phyloP scores from a whole-genome alignment of 371 early-diverging fungal genomes.

The Fennellomyces sp. region DNA sequence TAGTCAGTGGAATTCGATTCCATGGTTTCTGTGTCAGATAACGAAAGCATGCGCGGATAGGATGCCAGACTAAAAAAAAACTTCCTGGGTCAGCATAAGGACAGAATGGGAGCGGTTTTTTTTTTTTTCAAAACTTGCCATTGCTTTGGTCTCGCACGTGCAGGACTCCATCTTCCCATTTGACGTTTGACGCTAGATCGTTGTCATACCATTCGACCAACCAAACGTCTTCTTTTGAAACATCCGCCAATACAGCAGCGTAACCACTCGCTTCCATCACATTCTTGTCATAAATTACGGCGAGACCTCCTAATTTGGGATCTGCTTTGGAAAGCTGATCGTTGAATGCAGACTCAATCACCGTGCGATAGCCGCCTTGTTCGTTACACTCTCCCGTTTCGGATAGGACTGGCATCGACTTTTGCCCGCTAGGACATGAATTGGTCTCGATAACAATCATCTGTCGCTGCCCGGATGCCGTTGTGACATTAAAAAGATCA shows the following conservation, averaged over 20 bases:
- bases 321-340: slow-evolving; percentile 75
- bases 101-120: slow-evolving; percentile 1
- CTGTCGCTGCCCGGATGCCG: slow-evolving; percentile 83
- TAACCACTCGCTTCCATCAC: slow-evolving; percentile 92
- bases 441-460: slow-evolving; percentile 97
- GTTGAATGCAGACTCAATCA: slow-evolving; percentile 78
- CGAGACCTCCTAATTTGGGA: slow-evolving; percentile 76
- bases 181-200: slow-evolving; percentile 82
- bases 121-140: slow-evolving; percentile 33
- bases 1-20: slow-evolving; percentile 86
- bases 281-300: slow-evolving; percentile 92
- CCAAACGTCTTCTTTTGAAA: slow-evolving; percentile 85
- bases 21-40: slow-evolving; percentile 94
- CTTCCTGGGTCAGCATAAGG: neutral
- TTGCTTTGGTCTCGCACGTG: slow-evolving; percentile 71
- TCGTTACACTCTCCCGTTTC: slow-evolving; percentile 78
- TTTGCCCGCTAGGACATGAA: slow-evolving; percentile 95
- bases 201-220: slow-evolving; percentile 79
- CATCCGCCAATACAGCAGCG: slow-evolving; percentile 87
- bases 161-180: slow-evolving; percentile 83
- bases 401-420: slow-evolving; percentile 90
- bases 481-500: slow-evolving; percentile 92
- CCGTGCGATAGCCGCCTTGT: slow-evolving; percentile 78
- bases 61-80: slow-evolving; percentile 68
- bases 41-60: slow-evolving; percentile 90